Percentiles rank a stretch among this genome's conserved stretches.
phyloP scores from a whole-genome alignment of 225 moss, liverwort and hornwort genomes.

The Marchantia polymorpha region DNA sequence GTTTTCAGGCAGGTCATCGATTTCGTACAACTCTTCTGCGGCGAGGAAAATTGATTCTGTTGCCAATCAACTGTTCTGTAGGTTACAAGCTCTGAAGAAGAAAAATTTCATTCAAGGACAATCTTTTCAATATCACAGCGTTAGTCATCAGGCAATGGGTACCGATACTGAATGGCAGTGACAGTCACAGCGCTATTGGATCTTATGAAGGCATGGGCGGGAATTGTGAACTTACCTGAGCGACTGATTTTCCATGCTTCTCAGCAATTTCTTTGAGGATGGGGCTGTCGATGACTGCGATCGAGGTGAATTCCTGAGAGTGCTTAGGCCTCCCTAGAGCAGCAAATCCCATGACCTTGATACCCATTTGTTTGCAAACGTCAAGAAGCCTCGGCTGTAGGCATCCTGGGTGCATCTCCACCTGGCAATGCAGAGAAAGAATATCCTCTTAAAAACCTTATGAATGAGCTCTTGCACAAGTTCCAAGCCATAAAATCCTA shows the following conservation, averaged over 20 bases:
- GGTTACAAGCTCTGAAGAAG: too few relatives aligned
- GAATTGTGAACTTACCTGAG: conserved; percentile 28
- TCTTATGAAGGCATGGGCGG: too few relatives aligned
- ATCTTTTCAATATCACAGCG: not conserved
- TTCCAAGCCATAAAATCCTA: too few relatives aligned
- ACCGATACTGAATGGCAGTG: too few relatives aligned
- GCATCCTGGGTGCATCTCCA: conserved; percentile 32
- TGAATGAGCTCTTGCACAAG: not conserved
- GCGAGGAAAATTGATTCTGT: too few relatives aligned
- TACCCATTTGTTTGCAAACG: conserved; percentile 27
- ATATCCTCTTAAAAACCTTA: not conserved
- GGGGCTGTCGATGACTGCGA: conserved; percentile 15
- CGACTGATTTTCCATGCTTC: conserved; percentile 38
- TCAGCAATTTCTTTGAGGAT: conserved; percentile 29
- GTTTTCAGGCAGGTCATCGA: too few relatives aligned
- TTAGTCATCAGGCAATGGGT: not conserved
- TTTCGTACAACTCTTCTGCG: too few relatives aligned
- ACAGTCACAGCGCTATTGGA: too few relatives aligned
- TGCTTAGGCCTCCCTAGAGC: conserved; percentile 34
- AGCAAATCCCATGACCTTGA: conserved; percentile 27
- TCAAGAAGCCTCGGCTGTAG: conserved; percentile 27
- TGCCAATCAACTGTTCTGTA: too few relatives aligned
- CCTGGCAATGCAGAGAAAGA: not conserved
- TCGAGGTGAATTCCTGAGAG: not conserved
- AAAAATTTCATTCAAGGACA: too few relatives aligned